A percentile compares a stretch with the other conserved stretches of the same genome.
Conservation (phyloP, 148 eudicot species). For the Nepenthes mirabilis region DNA sequence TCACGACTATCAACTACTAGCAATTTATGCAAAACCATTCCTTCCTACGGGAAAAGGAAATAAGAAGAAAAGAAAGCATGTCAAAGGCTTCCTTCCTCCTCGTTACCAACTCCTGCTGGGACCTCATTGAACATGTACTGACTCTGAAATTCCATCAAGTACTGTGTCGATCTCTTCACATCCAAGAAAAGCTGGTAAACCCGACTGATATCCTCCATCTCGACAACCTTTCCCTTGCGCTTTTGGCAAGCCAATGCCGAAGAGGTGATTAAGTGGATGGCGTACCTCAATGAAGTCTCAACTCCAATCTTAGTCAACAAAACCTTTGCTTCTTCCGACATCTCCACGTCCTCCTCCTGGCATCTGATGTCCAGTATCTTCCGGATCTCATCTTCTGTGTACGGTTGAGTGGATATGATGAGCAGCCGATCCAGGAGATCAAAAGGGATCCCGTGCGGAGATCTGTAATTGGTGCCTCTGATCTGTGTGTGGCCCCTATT, state of each 20-base stretch:
- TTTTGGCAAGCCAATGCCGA: conserved; percentile 80
- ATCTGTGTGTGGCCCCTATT: conserved; percentile 77
- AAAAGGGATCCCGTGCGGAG: conserved; percentile 2
- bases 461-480: conserved; percentile 2
- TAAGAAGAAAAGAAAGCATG: conserved; percentile 15
- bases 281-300: conserved; percentile 79
- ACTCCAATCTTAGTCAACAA: conserved; percentile 81
- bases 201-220: conserved; percentile 82
- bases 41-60: no score
- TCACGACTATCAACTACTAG: no score
- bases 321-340: conserved; percentile 77
- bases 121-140: conserved; percentile 87
- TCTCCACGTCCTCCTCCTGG: conserved; percentile 92
- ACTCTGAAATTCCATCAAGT: conserved; percentile 88
- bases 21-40: no score
- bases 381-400: conserved; percentile 62
- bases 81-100: conserved; percentile 42
- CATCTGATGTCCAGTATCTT: conserved; percentile 77
- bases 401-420: background rate
- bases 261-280: conserved; percentile 73
- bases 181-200: conserved; percentile 79
- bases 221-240: conserved; percentile 77
- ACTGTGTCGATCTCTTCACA: conserved; percentile 92
- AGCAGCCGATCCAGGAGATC: conserved; percentile 6
- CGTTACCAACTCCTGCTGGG: conserved; percentile 33